Conservation (phyloP, 805 yeast species). For the Geotrichum ghanense region DNA sequence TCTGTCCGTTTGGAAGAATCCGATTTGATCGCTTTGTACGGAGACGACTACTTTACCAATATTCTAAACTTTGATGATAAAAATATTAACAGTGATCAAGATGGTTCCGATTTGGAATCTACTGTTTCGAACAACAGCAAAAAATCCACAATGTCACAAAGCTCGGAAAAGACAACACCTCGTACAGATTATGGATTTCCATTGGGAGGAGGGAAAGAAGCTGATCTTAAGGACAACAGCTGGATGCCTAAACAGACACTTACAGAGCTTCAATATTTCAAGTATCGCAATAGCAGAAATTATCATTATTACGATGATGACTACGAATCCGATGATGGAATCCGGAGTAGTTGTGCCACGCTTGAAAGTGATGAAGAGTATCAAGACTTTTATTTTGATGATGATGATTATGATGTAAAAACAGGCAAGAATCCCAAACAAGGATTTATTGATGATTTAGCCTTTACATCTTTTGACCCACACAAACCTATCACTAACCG, state of each 20-base stretch:
- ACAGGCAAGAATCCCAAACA: slow-evolving; percentile 4
- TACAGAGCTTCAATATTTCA: neutral
- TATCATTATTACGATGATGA: neutral
- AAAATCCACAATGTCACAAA: neutral
- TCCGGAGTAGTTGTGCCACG: slow-evolving; percentile 1
- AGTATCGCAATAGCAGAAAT: neutral
- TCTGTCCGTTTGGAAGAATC: too few species aligned
- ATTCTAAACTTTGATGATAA: too few species aligned
- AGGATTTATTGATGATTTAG: slow-evolving; percentile 12
- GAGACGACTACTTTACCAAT: too few species aligned
- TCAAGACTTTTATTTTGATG: slow-evolving; percentile 1
- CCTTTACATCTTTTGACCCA: neutral
- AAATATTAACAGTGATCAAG: too few species aligned
- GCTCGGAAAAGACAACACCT: neutral
- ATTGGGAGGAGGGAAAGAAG: neutral
- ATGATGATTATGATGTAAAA: neutral
- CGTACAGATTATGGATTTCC: neutral
- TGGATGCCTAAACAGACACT: neutral
- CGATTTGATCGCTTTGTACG: too few species aligned
- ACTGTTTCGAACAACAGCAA: neutral
- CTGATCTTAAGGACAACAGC: neutral
- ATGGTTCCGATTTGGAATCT: too few species aligned
- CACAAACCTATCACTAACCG: neutral
- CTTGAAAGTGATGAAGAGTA: slow-evolving; percentile 1
- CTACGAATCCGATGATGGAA: neutral